Evolutionary conservation across 306 rosid genomes (phyloP), one percentile per base, ranked within the genome.

Genomic region (Senna siamea): DNA sequence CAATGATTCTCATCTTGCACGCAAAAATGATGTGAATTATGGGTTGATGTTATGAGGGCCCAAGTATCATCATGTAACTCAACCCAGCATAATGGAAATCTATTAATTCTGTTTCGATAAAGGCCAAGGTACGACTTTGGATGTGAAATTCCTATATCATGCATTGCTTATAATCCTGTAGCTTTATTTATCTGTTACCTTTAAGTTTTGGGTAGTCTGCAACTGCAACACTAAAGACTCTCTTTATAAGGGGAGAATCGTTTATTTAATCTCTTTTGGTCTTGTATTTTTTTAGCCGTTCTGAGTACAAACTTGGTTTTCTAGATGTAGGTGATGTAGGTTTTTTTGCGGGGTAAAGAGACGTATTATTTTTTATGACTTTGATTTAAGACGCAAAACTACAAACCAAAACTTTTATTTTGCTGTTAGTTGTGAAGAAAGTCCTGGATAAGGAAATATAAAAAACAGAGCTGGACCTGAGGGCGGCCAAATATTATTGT

Each of bases 11-110:
- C 55, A 80, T 84, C 78, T 57, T 80, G 65, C 85, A 73, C 78
- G 83, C 83, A 80, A 77, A 73, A 80, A 74, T 80, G 87, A 44
- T 71, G 82, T 18, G 64, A 80, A 65, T 80, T 9, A 56, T 72
- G 80, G 78, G 78, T 82, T 67, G 43, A 35, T 74, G 54, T 37
- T 15, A 30, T 4, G 26, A 12, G 41, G 19, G 22, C 10, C 60
- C 17, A 32, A 59, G 22, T 22, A 50, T 17, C 41, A 59, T 59
- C 65, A 55, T 55, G 37, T 5, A 3, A 11, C 14, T 4, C 35
- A 65, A 7, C 41, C 7, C 15, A 75, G 10, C 51, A 63, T 40
- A 7, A 5, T 41, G 34, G 37, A 20, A 64, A 20, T 64, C 20
- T 22, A 5, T 41, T 38, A 5, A 62, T 17, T 38, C 26, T 40